phyloP scores from a whole-genome alignment of 1,284 basidiomycete genomes.

The Amylostereum chailletii region DNA sequence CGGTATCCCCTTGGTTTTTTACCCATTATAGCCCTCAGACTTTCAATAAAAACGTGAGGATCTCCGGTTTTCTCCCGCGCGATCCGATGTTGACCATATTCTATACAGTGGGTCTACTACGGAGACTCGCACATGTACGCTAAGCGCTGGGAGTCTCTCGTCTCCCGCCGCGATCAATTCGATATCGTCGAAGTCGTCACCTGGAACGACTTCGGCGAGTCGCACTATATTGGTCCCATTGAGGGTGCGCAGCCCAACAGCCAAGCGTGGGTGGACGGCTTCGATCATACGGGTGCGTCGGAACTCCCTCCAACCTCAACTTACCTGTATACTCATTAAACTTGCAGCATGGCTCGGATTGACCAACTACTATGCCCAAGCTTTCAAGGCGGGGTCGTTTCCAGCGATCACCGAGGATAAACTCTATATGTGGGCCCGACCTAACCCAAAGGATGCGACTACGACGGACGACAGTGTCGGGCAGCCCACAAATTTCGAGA shows the following conservation, averaged over 20 bases:
- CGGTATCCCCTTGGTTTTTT: conserved; percentile 47
- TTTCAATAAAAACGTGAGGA: conserved; percentile 47
- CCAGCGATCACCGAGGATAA: conserved; percentile 43
- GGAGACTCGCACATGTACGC: conserved; percentile 49
- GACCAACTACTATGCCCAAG: conserved; percentile 43
- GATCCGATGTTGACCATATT: background rate
- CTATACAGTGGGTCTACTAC: conserved; percentile 35
- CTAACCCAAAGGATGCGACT: conserved; percentile 40
- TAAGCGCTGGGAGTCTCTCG: conserved; percentile 47
- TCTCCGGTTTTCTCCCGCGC: conserved; percentile 10
- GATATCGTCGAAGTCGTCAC: conserved; percentile 50
- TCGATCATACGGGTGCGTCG: conserved; percentile 40
- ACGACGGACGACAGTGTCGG: conserved; percentile 27
- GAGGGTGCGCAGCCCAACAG: conserved; percentile 42
- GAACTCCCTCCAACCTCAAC: background rate
- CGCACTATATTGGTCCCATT: conserved; percentile 47
- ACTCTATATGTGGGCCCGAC: conserved; percentile 50
- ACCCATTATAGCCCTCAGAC: conserved; percentile 35
- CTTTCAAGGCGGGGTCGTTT: conserved; percentile 51
- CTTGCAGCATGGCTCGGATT: conserved; percentile 31
- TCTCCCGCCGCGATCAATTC: conserved; percentile 35
- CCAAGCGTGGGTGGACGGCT: conserved; percentile 56
- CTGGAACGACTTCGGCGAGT: conserved; percentile 57
- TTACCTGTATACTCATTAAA: too few species aligned
- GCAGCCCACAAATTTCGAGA: conserved; percentile 35